Evolutionary conservation across 108 stramenopile genomes (phyloP), one percentile per base, ranked within the genome.

Genomic region (Epipyxis sp.): DNA sequence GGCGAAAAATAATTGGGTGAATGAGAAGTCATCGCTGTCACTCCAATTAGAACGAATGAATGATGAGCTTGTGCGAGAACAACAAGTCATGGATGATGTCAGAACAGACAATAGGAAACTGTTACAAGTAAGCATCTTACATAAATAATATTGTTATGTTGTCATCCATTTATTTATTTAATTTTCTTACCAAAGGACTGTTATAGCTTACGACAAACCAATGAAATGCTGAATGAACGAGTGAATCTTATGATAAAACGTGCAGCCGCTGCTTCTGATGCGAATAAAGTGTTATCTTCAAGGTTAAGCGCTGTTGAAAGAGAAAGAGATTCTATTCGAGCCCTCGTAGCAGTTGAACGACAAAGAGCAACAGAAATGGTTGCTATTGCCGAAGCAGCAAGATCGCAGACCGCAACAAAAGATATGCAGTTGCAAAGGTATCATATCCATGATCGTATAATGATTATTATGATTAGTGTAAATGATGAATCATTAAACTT

Each of bases 381-480:
- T 32, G 34, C 20, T 32, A 3, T 65, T 6, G 61, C 25, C 30
- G 61, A 65, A 65, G 25, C 61, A 6, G 61, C 61, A 10, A 16
- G 61, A 6, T 6, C 34, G 6, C 30, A 65, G 34, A 32, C 61
- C 6, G 61, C 61, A 6, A 65, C 61, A 13, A 65, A 65, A 37
- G 61, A 65, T 65, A 65, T 65, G 20, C 61, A 65, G 3, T 32
- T 65, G 13, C 61, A 65, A 65, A 16, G 61, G 61, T 65, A 57
- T n/a, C n/a, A n/a, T n/a, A n/a, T n/a, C n/a, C n/a, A n/a, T n/a
- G n/a, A n/a, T n/a, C n/a, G n/a, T n/a, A n/a, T n/a, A n/a, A n/a
- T n/a, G n/a, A n/a, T n/a, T n/a, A n/a, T n/a, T n/a, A n/a, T n/a
- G n/a, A n/a, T n/a, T n/a, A n/a, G n/a, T n/a, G n/a, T n/a, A n/a